Conservation (phyloP, 208 protist genomes). For the Jaenimonas drosophilae region DNA sequence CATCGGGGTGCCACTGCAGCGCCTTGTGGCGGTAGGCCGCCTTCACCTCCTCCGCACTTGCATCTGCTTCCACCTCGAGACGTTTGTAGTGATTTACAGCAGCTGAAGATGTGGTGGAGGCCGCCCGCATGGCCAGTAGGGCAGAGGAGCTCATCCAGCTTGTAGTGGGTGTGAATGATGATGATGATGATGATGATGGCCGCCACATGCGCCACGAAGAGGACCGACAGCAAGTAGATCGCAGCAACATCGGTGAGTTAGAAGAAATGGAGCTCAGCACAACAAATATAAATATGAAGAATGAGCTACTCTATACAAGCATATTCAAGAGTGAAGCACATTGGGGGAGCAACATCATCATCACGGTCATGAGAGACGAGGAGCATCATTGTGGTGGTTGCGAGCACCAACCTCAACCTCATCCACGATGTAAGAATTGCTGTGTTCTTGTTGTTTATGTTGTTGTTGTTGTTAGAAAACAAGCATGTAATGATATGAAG, state of each 20-base stretch:
- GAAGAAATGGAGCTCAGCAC: too few relatives aligned
- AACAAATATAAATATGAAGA: too few relatives aligned
- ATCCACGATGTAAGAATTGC: background rate
- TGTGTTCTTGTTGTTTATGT: background rate
- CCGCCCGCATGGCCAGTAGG: conserved; percentile 7
- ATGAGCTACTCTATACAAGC: too few relatives aligned
- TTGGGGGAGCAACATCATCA: too few relatives aligned
- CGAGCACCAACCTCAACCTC: too few relatives aligned
- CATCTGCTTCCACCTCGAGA: conserved; percentile 45
- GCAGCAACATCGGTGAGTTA: too few relatives aligned
- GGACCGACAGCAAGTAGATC: background rate
- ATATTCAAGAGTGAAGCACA: too few relatives aligned
- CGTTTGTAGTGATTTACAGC: conserved; percentile 47
- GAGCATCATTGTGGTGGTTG: too few relatives aligned
- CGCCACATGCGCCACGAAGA: background rate
- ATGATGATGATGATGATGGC: conserved; percentile 2
- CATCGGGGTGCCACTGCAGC: conserved; percentile 82
- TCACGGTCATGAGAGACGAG: too few relatives aligned
- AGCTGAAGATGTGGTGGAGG: conserved; percentile 1
- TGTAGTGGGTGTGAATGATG: background rate
- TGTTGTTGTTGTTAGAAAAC: background rate
- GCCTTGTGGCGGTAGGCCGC: conserved; percentile 69
- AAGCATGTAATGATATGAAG: background rate
- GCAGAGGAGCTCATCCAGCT: background rate
- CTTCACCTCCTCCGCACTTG: conserved; percentile 82